Evolutionary conservation across 2,329 filamentous ascomycete genomes (phyloP).

Genomic region (Myriosclerotinia duriaeana): DNA sequence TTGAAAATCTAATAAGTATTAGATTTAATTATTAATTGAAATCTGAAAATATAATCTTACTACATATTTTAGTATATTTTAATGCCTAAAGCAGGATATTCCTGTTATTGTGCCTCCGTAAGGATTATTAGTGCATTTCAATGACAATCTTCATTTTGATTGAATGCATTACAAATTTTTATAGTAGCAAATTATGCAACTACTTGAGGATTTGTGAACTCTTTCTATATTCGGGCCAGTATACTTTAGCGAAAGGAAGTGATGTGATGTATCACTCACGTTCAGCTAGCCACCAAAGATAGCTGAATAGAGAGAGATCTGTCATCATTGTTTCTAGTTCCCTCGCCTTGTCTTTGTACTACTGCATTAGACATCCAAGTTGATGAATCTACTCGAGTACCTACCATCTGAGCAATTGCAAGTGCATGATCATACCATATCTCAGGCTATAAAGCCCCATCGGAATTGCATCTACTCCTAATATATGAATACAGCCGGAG

Average conservation of each 20-base stretch:
- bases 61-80: no score
- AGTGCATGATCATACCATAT: background rate
- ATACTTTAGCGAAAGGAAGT: background rate
- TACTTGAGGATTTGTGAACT: background rate
- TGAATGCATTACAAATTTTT: background rate
- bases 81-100: no score
- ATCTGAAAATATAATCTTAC: no score
- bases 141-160: constrained; percentile 10
- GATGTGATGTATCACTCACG: background rate
- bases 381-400: background rate
- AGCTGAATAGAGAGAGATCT: constrained; percentile 17
- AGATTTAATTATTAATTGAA: no score
- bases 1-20: no score
- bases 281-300: background rate
- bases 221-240: background rate
- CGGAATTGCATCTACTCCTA: background rate
- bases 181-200: background rate
- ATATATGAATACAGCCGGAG: background rate
- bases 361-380: background rate
- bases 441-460: background rate
- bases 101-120: no score
- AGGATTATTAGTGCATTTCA: background rate
- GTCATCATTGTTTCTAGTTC: constrained; percentile 4
- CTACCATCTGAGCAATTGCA: background rate
- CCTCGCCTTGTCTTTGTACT: background rate